phyloP scores from a whole-genome alignment of 2,329 filamentous ascomycete genomes.

The Cordyceps tenuipes region DNA sequence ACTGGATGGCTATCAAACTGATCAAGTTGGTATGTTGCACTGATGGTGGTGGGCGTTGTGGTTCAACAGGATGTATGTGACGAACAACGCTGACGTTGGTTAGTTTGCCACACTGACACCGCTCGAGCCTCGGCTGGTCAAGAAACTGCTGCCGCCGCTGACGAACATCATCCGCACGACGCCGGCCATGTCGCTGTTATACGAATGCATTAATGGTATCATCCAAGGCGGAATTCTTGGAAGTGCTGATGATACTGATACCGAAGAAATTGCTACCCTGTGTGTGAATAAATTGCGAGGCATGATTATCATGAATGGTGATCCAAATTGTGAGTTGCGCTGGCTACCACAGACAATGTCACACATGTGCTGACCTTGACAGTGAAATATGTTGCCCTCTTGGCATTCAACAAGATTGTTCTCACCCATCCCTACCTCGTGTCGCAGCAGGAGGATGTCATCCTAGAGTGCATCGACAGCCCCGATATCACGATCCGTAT shows the following conservation, averaged over 20 bases:
- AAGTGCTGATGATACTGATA: conserved; percentile 67
- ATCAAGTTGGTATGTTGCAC: conserved; percentile 68
- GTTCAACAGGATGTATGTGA: background rate
- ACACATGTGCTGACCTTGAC: conserved; percentile 12
- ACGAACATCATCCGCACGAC: conserved; percentile 92
- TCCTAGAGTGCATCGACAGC: conserved; percentile 92
- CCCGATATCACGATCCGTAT: conserved; percentile 92
- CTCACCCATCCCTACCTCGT: conserved; percentile 81
- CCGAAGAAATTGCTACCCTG: conserved; percentile 83
- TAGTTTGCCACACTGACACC: conserved; percentile 93
- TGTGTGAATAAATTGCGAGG: conserved; percentile 89
- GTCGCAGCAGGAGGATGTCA: conserved; percentile 88
- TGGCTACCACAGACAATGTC: background rate
- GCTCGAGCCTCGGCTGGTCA: conserved; percentile 80
- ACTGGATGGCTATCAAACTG: conserved; percentile 99
- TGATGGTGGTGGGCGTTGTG: too few relatives aligned
- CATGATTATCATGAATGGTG: conserved; percentile 89
- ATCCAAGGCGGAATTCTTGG: conserved; percentile 93
- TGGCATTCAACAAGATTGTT: conserved; percentile 95
- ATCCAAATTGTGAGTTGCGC: conserved; percentile 68
- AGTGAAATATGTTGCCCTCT: conserved; percentile 95
- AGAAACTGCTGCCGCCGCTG: conserved; percentile 82
- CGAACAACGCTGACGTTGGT: conserved; percentile 4
- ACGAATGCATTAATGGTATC: conserved; percentile 97
- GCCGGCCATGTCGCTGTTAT: conserved; percentile 93